Evolutionary conservation across 2,329 filamentous ascomycete species (phyloP).

Genomic region (Cordyceps tenuipes): DNA sequence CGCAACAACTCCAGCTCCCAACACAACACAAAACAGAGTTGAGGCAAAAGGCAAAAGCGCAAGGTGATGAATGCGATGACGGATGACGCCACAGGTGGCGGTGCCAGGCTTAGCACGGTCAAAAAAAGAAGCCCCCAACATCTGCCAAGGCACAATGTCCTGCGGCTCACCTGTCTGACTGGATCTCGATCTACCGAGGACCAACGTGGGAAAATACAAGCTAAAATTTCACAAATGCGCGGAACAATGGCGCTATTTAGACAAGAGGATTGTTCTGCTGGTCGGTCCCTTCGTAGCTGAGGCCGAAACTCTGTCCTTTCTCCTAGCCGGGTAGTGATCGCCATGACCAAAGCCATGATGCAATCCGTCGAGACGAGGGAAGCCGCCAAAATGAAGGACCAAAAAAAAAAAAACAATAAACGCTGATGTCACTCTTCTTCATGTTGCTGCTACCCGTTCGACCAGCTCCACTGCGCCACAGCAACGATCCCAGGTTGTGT

Average conservation of each 20-base stretch:
- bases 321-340: neutral
- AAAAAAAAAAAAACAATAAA: neutral
- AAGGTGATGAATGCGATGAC: too few species aligned
- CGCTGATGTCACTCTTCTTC: slow-evolving; percentile 2
- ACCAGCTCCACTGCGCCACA: slow-evolving; percentile 1
- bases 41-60: too few species aligned
- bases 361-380: neutral
- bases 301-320: neutral
- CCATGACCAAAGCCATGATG: neutral
- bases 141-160: neutral
- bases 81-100: slow-evolving; percentile 8
- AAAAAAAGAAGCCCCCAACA: neutral
- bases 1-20: too few species aligned
- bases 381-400: neutral
- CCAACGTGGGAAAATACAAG: too few species aligned
- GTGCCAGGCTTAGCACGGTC: neutral
- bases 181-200: neutral
- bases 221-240: too few species aligned
- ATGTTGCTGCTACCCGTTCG: neutral
- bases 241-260: too few species aligned
- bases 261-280: too few species aligned
- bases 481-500: too few species aligned
- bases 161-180: neutral
- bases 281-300: neutral
- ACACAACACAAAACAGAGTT: too few species aligned